Conservation (phyloP, 2,329 filamentous ascomycete species). For the Phialocephala sp. region DNA sequence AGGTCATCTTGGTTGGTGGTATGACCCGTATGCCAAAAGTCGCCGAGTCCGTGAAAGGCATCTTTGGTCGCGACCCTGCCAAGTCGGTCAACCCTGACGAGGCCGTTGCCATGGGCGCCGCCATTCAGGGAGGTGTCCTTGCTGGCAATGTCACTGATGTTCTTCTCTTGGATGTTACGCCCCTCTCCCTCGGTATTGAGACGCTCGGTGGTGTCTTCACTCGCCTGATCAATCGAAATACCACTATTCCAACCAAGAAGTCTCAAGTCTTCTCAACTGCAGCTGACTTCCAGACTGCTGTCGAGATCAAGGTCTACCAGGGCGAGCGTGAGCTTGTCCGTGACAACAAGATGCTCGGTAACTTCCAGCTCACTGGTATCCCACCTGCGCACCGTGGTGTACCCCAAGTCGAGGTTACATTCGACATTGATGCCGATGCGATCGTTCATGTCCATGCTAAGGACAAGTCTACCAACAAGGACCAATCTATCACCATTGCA, state of each 20-base stretch:
- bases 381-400: slow-evolving; percentile 95
- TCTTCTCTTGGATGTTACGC: slow-evolving; percentile 92
- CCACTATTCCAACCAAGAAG: slow-evolving; percentile 99
- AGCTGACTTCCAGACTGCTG: slow-evolving; percentile 96
- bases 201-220: slow-evolving; percentile 98
- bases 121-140: slow-evolving; percentile 95
- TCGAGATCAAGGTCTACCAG: slow-evolving; percentile 99
- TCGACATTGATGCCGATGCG: slow-evolving; percentile 97
- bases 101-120: slow-evolving; percentile 96
- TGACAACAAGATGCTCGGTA: slow-evolving; percentile 98
- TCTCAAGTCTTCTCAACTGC: slow-evolving; percentile 98
- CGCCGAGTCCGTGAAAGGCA: slow-evolving; percentile 90
- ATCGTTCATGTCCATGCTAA: slow-evolving; percentile 98
- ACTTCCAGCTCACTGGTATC: slow-evolving; percentile 99
- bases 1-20: slow-evolving; percentile 97
- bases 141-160: slow-evolving; percentile 97
- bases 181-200: slow-evolving; percentile 97
- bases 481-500: slow-evolving; percentile 98
- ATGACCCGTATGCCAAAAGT: slow-evolving; percentile 99
- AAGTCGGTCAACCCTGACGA: slow-evolving; percentile 99
- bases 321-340: slow-evolving; percentile 98
- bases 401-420: slow-evolving; percentile 96
- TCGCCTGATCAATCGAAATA: slow-evolving; percentile 98
- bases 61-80: slow-evolving; percentile 94
- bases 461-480: slow-evolving; percentile 99